Evolutionary conservation across 2,329 filamentous ascomycete species (phyloP).

Genomic region (Daldinia sp.): DNA sequence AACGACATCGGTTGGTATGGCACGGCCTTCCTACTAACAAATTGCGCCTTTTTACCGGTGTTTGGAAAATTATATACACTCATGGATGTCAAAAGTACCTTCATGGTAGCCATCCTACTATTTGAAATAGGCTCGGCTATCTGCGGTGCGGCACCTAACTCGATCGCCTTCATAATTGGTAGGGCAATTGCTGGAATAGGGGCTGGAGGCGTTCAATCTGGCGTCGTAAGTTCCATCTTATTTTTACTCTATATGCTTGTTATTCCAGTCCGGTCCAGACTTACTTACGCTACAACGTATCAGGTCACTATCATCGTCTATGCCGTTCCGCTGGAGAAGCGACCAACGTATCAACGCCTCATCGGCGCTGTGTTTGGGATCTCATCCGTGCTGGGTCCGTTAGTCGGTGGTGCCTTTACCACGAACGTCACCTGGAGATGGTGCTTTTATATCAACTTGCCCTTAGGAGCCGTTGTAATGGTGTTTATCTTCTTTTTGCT

Average conservation of each 20-base stretch:
- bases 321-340: conserved; percentile 51
- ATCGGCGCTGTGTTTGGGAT: conserved; percentile 54
- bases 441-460: conserved; percentile 43
- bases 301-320: conserved; percentile 50
- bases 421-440: conserved; percentile 38
- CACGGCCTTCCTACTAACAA: conserved; percentile 2
- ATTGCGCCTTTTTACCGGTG: not conserved
- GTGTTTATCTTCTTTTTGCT: conserved; percentile 7
- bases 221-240: not conserved
- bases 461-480: conserved; percentile 32
- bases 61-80: conserved; percentile 12
- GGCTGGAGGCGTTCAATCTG: conserved; percentile 4
- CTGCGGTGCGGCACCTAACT: conserved; percentile 47
- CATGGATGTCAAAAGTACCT: not conserved
- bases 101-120: conserved; percentile 10
- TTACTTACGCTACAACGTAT: not conserved
- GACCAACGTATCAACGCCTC: conserved; percentile 53
- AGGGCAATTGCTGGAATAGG: conserved; percentile 10
- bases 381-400: conserved; percentile 53
- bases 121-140: conserved; percentile 45
- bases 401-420: conserved; percentile 42
- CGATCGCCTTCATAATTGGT: conserved; percentile 48
- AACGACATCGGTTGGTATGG: conserved; percentile 10
- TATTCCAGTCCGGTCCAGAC: conserved; percentile 43
- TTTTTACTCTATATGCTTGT: not conserved